Conservation (phyloP, 2,329 filamentous ascomycete species). For the Chaetomium globosum region DNA sequence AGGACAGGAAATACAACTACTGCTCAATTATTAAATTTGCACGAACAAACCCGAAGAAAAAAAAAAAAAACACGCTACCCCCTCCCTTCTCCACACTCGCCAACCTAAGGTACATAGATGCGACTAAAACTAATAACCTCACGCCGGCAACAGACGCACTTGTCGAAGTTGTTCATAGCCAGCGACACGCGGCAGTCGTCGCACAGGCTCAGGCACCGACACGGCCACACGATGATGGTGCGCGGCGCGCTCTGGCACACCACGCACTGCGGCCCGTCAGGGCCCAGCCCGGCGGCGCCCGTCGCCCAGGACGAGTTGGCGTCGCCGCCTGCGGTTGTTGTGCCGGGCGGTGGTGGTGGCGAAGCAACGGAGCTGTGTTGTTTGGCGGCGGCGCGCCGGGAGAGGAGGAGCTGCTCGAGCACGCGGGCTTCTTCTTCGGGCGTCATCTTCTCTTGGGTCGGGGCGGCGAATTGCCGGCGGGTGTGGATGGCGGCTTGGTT, state of each 20-base stretch:
- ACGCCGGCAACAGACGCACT: constrained; percentile 89
- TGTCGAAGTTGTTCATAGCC: constrained; percentile 96
- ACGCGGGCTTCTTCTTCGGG: constrained; percentile 63
- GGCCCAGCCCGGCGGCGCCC: constrained; percentile 72
- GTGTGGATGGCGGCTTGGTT: constrained; percentile 40
- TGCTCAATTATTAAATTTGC: background rate
- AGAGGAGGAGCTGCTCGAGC: constrained; percentile 63
- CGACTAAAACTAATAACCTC: constrained; percentile 88
- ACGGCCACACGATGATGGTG: constrained; percentile 94
- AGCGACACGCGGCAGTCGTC: constrained; percentile 93
- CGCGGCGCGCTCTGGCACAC: constrained; percentile 86
- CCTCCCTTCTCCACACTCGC: background rate
- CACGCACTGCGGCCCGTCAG: constrained; percentile 79
- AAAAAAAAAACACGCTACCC: background rate
- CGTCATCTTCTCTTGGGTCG: constrained; percentile 47
- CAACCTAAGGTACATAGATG: constrained; percentile 76
- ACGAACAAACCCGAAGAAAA: background rate
- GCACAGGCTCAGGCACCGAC: constrained; percentile 88
- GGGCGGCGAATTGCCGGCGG: constrained; percentile 42
- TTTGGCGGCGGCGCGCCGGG: constrained; percentile 47
- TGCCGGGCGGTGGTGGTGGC: background rate
- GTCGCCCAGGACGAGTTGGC: constrained; percentile 57
- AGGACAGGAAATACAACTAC: background rate
- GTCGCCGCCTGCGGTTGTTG: background rate
- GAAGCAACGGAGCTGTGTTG: constrained; percentile 8